Percentiles rank a stretch among this genome's conserved stretches.
These are phyloP conservation scores for Fusarium sp. DNA, from an alignment of 2,329 filamentous ascomycete species.

Conservation along the genomic window DNA sequence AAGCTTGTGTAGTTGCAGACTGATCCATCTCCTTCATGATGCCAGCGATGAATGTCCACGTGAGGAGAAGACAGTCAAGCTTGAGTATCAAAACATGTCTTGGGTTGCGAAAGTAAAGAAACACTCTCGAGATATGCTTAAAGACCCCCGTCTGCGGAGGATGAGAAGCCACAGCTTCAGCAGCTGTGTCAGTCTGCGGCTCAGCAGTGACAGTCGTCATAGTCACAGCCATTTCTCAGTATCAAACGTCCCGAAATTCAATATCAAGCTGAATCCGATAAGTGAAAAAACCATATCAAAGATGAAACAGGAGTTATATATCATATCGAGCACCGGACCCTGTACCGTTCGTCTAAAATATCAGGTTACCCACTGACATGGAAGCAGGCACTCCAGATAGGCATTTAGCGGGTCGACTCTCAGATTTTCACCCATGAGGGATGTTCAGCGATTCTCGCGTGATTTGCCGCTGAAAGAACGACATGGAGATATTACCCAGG, in stretches of 20 bases:
- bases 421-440: constrained; percentile 20
- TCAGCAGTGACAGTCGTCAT: constrained; percentile 17
- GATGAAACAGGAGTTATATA: constrained; percentile 35
- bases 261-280: neutral
- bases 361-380: constrained; percentile 7
- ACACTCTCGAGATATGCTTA: constrained; percentile 33
- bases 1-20: constrained; percentile 53
- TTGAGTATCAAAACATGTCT: constrained; percentile 53
- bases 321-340: constrained; percentile 18
- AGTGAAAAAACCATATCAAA: neutral
- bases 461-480: constrained; percentile 42
- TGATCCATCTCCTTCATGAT: constrained; percentile 56
- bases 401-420: constrained; percentile 32
- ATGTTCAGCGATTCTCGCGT: constrained; percentile 32
- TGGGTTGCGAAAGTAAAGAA: constrained; percentile 48
- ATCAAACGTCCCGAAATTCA: neutral
- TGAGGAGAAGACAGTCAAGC: constrained; percentile 52
- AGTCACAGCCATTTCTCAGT: neutral
- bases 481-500: constrained; percentile 30
- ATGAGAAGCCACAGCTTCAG: constrained; percentile 1
- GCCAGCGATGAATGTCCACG: constrained; percentile 55
- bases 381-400: constrained; percentile 20
- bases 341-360: constrained; percentile 10
- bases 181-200: neutral
- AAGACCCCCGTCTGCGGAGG: constrained; percentile 37